Evolutionary conservation across 495 filamentous ascomycete species (phyloP).

Genomic region (Lepraria neglecta): DNA sequence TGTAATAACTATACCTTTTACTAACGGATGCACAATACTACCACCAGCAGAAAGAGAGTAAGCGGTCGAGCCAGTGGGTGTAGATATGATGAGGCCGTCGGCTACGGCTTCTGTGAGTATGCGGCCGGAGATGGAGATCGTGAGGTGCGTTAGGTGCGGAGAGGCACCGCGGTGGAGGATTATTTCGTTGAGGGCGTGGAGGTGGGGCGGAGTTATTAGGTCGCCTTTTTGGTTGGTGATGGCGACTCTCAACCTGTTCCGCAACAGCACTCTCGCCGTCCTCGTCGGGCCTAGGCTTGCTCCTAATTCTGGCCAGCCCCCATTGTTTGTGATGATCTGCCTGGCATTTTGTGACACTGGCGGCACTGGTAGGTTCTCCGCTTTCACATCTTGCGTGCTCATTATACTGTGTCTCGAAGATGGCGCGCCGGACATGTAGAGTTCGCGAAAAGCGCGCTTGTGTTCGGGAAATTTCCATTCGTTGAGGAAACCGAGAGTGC

Average conservation of each 20-base stretch:
- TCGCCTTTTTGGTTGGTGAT: slow-evolving; percentile 53
- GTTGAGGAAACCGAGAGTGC: slow-evolving; percentile 86
- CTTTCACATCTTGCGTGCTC: slow-evolving; percentile 10
- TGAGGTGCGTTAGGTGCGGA: slow-evolving; percentile 84
- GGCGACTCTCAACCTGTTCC: slow-evolving; percentile 77
- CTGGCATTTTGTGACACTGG: slow-evolving; percentile 21
- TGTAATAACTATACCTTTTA: slow-evolving; percentile 78
- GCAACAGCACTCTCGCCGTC: slow-evolving; percentile 70
- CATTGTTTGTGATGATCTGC: slow-evolving; percentile 31
- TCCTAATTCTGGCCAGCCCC: slow-evolving; percentile 67
- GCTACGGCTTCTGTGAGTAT: slow-evolving; percentile 89
- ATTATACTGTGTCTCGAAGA: slow-evolving; percentile 15
- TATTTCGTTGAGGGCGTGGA: slow-evolving; percentile 93
- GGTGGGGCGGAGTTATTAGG: slow-evolving; percentile 30
- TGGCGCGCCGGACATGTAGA: slow-evolving; percentile 79
- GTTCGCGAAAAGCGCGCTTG: slow-evolving; percentile 82
- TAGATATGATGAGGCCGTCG: slow-evolving; percentile 89
- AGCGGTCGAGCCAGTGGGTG: slow-evolving; percentile 89
- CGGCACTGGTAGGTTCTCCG: slow-evolving; percentile 15
- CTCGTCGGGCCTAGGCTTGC: slow-evolving; percentile 73
- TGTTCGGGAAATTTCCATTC: slow-evolving; percentile 94
- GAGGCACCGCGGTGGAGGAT: slow-evolving; percentile 84
- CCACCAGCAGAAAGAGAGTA: slow-evolving; percentile 90
- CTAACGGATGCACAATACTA: slow-evolving; percentile 90
- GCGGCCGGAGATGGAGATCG: slow-evolving; percentile 75